phyloP scores from a whole-genome alignment of 2,329 filamentous ascomycete species.

The Ophiocordyceps camponoti-leonardi region DNA sequence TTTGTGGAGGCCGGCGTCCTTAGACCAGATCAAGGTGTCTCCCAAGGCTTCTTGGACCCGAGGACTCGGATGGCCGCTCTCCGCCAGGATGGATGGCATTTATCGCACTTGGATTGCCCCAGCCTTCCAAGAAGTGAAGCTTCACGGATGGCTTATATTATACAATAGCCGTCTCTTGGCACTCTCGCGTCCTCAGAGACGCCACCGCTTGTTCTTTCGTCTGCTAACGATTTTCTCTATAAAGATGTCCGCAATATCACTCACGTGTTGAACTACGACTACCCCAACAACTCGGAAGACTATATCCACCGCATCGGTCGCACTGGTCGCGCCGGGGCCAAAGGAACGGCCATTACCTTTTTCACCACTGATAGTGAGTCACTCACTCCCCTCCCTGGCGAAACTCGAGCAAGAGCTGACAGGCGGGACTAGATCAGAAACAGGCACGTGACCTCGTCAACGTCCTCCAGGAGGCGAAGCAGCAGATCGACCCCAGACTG shows the following conservation, averaged over 20 bases:
- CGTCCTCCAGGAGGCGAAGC: conserved; percentile 90
- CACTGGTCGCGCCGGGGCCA: conserved; percentile 86
- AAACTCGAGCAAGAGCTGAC: not conserved
- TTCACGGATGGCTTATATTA: conserved; percentile 33
- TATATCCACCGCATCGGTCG: conserved; percentile 95
- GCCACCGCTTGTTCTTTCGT: conserved; percentile 36
- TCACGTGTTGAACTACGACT: conserved; percentile 99
- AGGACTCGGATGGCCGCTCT: conserved; percentile 39
- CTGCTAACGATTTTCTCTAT: conserved; percentile 67
- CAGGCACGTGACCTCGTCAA: conserved; percentile 92
- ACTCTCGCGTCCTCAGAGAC: conserved; percentile 36
- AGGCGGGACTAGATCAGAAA: conserved; percentile 48
- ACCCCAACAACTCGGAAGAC: conserved; percentile 97
- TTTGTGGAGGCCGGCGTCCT: conserved; percentile 60
- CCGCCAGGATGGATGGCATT: conserved; percentile 34
- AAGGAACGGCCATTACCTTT: conserved; percentile 91
- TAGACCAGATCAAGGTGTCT: conserved; percentile 61
- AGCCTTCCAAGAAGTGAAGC: conserved; percentile 37
- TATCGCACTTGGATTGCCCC: conserved; percentile 42
- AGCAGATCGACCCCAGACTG: conserved; percentile 91
- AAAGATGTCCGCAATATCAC: conserved; percentile 99
- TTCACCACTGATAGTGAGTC: conserved; percentile 96
- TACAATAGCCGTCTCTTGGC: conserved; percentile 25
- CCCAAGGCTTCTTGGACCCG: conserved; percentile 37
- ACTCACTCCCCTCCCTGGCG: conserved; percentile 11